Base-by-base conservation (phyloP, 2,329 filamentous ascomycete species). In the Epichloe elymi region DNA sequence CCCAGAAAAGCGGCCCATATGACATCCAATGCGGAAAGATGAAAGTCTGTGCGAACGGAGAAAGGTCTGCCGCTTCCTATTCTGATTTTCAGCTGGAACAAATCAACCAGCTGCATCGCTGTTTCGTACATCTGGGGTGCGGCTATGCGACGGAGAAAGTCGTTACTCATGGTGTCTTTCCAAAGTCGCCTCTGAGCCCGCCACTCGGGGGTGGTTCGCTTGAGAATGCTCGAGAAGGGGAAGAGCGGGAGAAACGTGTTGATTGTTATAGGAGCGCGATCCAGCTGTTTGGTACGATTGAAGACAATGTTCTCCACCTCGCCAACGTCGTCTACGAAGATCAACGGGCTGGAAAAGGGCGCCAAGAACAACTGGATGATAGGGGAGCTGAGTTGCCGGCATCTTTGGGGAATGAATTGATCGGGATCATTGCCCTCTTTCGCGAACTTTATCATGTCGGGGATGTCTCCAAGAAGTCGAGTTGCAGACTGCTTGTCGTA, bases 271-370 rank as follows among this genome's bases (percentile, higher is more conserved):
- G 56, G 56, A 43, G 63, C 65, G 11, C 69, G 65, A 56, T 74
- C 71, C 46, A 74, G 74, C 41, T 74, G 72, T 45, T 66, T 68
- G 14, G 14, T 49, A 14, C 70, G 67, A 1, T 68, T 64, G 3
- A 67, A 57, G 19, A 73, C 61, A 42, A 75, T 64, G 54, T 74
- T 70, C 54, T 73, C 67, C n/a, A 60, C 56, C 57, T 73, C 70
- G 2, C 60, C 58, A 4, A 62, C 64, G 12, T 57, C 71, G 19
- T 65, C 61, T 2, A 76, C 54, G 3, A 76, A 51, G 0, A 76
- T 61, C 57, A 64, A 66, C 0, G 73, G 74, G 17, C 59, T 61
- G 1, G 56, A 56, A 14, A 73, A 63, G 0, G 73, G 71, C 11
- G 61, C 59, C 50, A 74, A 57, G 57, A 75, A 76, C 3, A 53